phyloP scores from a whole-genome alignment of 805 yeast species.

The Spathaspora hagerdaliae region DNA sequence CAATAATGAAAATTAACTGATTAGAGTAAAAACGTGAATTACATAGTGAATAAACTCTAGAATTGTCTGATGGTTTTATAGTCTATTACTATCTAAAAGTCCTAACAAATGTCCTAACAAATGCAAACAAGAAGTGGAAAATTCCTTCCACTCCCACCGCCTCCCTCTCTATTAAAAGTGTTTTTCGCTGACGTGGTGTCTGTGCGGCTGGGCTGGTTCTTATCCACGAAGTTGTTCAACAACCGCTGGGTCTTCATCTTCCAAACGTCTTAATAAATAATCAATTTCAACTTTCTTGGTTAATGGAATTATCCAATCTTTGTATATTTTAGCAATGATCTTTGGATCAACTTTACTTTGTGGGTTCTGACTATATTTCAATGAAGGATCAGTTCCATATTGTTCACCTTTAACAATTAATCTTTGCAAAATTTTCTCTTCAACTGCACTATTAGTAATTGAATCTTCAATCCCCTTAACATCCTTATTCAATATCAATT shows the following conservation, averaged over 20 bases:
- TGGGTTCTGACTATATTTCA: conserved; percentile 61
- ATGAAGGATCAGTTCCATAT: conserved; percentile 85
- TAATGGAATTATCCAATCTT: conserved; percentile 85
- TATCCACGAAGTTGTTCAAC: conserved; percentile 3
- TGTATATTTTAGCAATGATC: conserved; percentile 75
- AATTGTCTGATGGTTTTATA: too few relatives aligned
- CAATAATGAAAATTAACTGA: too few relatives aligned
- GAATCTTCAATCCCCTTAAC: conserved; percentile 68
- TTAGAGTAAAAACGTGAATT: too few relatives aligned
- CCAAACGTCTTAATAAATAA: conserved; percentile 78
- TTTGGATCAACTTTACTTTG: conserved; percentile 81
- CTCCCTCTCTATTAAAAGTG: too few relatives aligned
- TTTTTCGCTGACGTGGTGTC: too few relatives aligned
- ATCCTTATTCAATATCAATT: conserved; percentile 64
- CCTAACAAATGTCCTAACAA: too few relatives aligned
- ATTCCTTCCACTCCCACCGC: too few relatives aligned
- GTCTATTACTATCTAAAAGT: too few relatives aligned
- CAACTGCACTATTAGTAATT: conserved; percentile 86
- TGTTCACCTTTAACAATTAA: conserved; percentile 75
- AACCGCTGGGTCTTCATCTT: conserved; percentile 40
- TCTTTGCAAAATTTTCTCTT: conserved; percentile 74
- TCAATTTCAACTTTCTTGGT: conserved; percentile 96
- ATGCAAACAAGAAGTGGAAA: too few relatives aligned
- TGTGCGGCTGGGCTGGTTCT: background rate
- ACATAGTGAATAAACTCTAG: too few relatives aligned